Base-by-base conservation (phyloP, 2,329 filamentous ascomycete species). In the Sclerotinia glacialis region DNA sequence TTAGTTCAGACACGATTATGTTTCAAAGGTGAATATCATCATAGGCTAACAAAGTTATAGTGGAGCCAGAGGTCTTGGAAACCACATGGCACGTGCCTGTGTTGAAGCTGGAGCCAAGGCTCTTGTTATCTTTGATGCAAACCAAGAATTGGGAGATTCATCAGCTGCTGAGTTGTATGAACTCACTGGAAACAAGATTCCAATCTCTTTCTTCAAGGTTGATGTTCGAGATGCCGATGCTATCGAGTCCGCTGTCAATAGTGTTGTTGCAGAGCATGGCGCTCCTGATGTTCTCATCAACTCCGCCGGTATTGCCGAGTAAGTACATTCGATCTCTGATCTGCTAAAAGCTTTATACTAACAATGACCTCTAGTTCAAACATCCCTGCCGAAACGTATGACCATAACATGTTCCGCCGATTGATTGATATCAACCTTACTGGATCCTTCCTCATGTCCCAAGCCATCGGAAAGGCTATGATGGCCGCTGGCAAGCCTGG, bases 401-500 rank as follows among this genome's bases (percentile, higher is more conserved):
- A 91, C 76, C 83, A 85, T 37, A 85, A 87, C 77, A 91, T 89
- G 83, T 93, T 92, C 84, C 88, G 89, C 59, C 86, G 87, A 66
- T 84, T 93, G 44, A 88, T 93, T 73, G 90, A 93, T 77, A 92
- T 93, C 82, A 94, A 93, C 83, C 80, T 93, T 47, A 92, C 86
- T 11, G 91, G 91, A 64, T 89, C 89, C 5, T 93, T 93, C 83
- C 81, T 93, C 70, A 88, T 91, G 82, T 83, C 89, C 23, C 89
- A 92, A 79, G 80, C 88, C n/a, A 85, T 89, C 31, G 89, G 87
- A 52, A 85, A 85, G 65, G 81, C 85, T 73, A 92, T 92, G 89
- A 92, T 93, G 79, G 80, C 83, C n/a, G 84, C 86, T 66, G 83
- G 84, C 74, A 88, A 87, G 79, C 86, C 87, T 16, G 90, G 90